Evolutionary conservation across 2,329 filamentous ascomycete species (phyloP), one percentile per base, ranked within the genome.

Genomic region (Trichoderma atrobrunneum): DNA sequence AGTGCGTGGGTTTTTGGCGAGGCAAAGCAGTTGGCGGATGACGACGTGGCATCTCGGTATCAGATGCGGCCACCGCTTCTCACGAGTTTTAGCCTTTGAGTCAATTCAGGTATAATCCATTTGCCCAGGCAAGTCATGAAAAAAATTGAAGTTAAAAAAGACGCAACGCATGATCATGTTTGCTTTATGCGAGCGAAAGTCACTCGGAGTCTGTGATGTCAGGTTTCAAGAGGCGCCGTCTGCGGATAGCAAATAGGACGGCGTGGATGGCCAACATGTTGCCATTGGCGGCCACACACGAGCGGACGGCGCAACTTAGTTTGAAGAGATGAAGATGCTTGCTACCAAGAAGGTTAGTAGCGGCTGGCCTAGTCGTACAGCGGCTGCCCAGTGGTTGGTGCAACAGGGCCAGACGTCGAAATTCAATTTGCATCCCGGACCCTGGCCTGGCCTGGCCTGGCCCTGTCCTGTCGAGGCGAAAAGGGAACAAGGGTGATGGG

Each of bases 41-140:
- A 67, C 64, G 51, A 67, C 64, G 64, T 67, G 64, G 64, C 64
- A 67, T 43, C 48, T 39, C 32, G 64, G 64, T 43, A 43, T 57
- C 21, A 67, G 64, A 67, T 56, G 51, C 64, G 54, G 32, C 32
- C 34, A 57, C 51, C 51, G 64, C 64, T 30, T 34, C 51, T 59
- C 32, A 16, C 64, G 14, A 7, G 63, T 2, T 26, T 36, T 36
- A 24, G 14, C 16, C 5, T 18, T 39, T 24, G 30, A 54, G 43
- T 34, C n/a, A 24, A 26, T 54, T 54, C 43, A 5, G 12, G 28
- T 26, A 26, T 34, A 56, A 34, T 21, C 36, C 26, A 8, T 51
- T 10, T 12, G n/a, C 2, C 2, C 18, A 51, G 21, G n/a, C 18
- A 51, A 51, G n/a, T 21, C 43, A 51, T 63, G 7, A n/a, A 16